Evolutionary conservation across 2,329 filamentous ascomycete species (phyloP), one percentile per base, ranked within the genome.

Genomic region (Fusarium floridanum): DNA sequence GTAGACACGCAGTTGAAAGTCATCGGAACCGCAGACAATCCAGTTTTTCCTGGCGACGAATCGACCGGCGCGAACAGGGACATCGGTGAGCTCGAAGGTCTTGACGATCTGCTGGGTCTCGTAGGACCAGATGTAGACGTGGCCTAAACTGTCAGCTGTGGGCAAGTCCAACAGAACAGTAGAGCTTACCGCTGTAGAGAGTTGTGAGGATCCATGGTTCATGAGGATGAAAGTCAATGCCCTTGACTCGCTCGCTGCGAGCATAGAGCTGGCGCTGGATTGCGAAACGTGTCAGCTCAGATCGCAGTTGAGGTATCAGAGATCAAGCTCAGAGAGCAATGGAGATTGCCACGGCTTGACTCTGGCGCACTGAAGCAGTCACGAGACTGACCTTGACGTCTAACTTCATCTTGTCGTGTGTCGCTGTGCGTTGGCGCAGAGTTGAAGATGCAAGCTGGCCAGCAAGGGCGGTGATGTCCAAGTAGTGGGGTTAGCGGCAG

Each of bases 91-190:
- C 87, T 99, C 97, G 84, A 99, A 99, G 6, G 96, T 98, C 89
- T 98, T 98, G 86, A 99, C 95, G 74, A 98, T 95, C 74, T 95
- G 93, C 84, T 97, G 95, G 61, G 95, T 97, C 86, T 97, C 96
- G 85, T 97, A 98, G 37, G 96, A 98, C 95, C 97, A 98, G 83
- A 99, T 98, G 87, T 98, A 97, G 83, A 97, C 97, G 88, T 98
- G 96, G 84, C 97, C 95, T 95, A 71, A 60, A 60, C 24, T 60
- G 62, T 71, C 61, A 78, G 70, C 63, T 48, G 16, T 34, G n/a
- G 43, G 59, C n/a, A 37, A 57, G 59, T 17, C 37, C 27, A 17
- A 36, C 34, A 29, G 56, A n/a, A 9, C 27, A 60, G 14, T 24
- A 50, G 24, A 32, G 71, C 88, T 83, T 91, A 95, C 94, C 95